Base-by-base conservation (phyloP, 345 rosid genomes). In the Gossypioides kirkii region DNA sequence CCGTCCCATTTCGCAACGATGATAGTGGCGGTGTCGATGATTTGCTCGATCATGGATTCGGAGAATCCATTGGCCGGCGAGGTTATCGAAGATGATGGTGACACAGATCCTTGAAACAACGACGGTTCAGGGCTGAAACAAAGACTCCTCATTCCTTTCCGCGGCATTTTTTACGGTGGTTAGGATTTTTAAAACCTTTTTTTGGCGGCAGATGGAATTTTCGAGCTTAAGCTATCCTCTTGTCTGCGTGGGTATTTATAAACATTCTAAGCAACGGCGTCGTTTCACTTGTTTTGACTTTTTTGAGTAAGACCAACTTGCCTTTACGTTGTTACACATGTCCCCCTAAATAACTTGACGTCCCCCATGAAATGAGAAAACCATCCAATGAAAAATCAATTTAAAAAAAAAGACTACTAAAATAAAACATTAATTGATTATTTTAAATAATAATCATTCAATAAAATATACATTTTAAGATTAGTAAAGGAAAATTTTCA, bases 1-100 rank as follows among this genome's bases (percentile, higher is more conserved):
- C 82, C 77, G 36, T 77, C 53, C 88, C 88, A 85, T 70, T 82
- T 85, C 74, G 10, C 72, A 70, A 82, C 71, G 60, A 85, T 73
- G 8, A 47, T 6, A 8, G 77, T 73, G 0, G 88, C 86, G 4
- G 73, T 16, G 36, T 77, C 80, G 38, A 85, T 79, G 69, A 50
- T 78, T 55, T 52, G 78, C 26, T 55, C 60, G 13, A 55, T 22
- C 13, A 10, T 20, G 25, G 10, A 55, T 22, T 55, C 77, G 0
- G 70, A 6, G 17, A 71, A 68, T 18, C 74, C 32, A 3, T 47
- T 32, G 50, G 17, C 54, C 10, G 11, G 2, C 28, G 26, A 9
- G 26, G 13, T 10, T 55, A 8, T 9, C 10, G 28, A 20, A 20
- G 26, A 8, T 20, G 26, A 8, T 10, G 26, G 69, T 5, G 79